Percentiles rank a stretch among this genome's conserved stretches.
phyloP scores from a whole-genome alignment of 306 rosid genomes.

The Quercus gilva region DNA sequence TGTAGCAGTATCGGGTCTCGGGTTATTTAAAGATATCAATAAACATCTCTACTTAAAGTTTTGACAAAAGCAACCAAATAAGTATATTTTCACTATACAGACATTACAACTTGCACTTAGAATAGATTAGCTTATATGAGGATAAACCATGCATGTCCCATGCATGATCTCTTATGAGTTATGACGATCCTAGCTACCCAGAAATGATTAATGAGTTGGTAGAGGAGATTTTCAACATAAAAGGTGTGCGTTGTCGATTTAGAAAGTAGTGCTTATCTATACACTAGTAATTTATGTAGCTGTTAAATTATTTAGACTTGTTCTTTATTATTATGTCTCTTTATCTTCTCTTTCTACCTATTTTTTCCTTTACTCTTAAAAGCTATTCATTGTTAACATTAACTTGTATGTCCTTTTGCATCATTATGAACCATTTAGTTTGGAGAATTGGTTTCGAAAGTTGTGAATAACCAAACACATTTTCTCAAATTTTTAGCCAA shows the following conservation, averaged over 20 bases:
- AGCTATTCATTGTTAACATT: background rate
- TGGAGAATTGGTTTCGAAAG: background rate
- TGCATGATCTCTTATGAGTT: background rate
- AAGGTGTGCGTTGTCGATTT: background rate
- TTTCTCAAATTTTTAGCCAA: too few relatives aligned
- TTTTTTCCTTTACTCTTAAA: background rate
- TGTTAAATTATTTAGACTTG: background rate
- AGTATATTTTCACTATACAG: background rate
- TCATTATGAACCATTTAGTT: background rate
- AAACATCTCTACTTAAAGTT: background rate
- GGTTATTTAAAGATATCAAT: conserved; percentile 22
- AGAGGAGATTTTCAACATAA: background rate
- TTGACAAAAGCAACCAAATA: background rate
- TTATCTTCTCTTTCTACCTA: too few relatives aligned
- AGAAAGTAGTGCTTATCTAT: conserved; percentile 6
- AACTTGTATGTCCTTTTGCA: background rate
- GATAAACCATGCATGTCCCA: too few relatives aligned
- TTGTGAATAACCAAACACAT: too few relatives aligned
- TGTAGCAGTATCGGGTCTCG: conserved; percentile 10
- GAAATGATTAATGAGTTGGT: background rate
- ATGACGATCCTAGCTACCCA: background rate
- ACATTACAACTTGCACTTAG: background rate
- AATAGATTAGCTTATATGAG: background rate
- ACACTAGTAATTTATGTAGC: background rate
- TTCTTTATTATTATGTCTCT: background rate